phyloP scores from a whole-genome alignment of 2,329 filamentous ascomycete genomes.

The Stachybotrys chartarum region DNA sequence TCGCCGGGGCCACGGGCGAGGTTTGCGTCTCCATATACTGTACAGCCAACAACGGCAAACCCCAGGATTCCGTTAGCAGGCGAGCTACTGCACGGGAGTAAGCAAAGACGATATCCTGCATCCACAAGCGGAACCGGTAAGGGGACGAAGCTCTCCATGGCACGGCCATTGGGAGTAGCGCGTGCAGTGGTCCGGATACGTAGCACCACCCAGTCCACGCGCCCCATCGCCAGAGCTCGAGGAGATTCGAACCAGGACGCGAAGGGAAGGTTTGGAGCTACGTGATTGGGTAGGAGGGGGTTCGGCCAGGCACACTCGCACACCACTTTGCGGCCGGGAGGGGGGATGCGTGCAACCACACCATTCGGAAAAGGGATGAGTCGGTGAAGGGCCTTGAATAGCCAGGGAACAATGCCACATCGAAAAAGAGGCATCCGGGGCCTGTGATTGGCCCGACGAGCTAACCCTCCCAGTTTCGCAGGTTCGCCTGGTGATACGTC shows the following conservation, averaged over 20 bases:
- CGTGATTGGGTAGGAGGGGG: not conserved
- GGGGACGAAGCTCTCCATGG: not conserved
- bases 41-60: not conserved
- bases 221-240: not conserved
- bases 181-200: not conserved
- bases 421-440: not conserved
- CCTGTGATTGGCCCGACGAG: not conserved
- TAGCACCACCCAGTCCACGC: not conserved
- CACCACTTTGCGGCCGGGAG: too few species aligned
- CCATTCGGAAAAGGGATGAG: not conserved
- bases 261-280: not conserved
- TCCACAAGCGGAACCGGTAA: not conserved
- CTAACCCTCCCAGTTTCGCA: not conserved
- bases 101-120: not conserved
- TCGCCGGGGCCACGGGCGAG: too few species aligned
- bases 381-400: not conserved
- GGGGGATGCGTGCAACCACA: not conserved
- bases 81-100: not conserved
- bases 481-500: not conserved
- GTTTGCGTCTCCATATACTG: not conserved
- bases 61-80: not conserved
- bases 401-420: not conserved
- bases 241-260: not conserved
- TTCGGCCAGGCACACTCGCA: not conserved
- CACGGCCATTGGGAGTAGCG: too few species aligned